Conservation (phyloP, 345 rosid genomes). For the Eucalyptus marginata region DNA sequence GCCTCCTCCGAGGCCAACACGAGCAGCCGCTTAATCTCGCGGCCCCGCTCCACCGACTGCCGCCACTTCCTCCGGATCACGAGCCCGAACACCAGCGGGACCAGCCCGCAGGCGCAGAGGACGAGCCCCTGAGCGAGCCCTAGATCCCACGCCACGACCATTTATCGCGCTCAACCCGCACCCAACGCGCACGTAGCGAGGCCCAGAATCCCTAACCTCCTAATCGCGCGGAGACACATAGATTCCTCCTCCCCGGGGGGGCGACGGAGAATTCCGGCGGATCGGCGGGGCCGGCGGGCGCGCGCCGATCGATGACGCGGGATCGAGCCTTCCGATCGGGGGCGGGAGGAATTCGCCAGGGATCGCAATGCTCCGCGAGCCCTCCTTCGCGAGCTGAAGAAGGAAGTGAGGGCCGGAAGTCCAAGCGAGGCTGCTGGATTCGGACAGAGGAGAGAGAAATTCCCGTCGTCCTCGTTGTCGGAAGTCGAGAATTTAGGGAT, state of each 20-base stretch:
- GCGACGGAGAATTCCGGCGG: neutral
- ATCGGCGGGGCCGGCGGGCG: neutral
- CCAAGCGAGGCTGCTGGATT: neutral
- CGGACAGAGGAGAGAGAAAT: neutral
- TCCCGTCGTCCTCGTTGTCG: neutral
- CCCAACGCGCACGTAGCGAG: conserved; percentile 25
- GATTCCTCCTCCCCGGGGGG: neutral
- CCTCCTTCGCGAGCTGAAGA: neutral
- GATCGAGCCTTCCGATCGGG: neutral
- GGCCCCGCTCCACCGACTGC: conserved; percentile 37
- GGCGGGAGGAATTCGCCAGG: neutral
- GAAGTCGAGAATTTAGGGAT: conserved; percentile 18
- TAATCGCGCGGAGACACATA: conserved; percentile 33
- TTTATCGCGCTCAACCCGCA: conserved; percentile 28
- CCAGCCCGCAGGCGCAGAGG: conserved; percentile 32
- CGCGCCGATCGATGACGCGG: neutral
- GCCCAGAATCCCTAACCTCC: conserved; percentile 14
- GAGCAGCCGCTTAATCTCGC: conserved; percentile 70
- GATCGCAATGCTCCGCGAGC: neutral
- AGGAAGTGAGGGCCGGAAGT: neutral
- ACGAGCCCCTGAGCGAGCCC: conserved; percentile 61
- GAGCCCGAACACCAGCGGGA: conserved; percentile 25
- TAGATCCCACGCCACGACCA: conserved; percentile 77
- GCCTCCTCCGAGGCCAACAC: conserved; percentile 76
- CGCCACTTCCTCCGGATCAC: conserved; percentile 67